Conservation (phyloP, 331 rosid genomes). For the Arachis monticola region DNA sequence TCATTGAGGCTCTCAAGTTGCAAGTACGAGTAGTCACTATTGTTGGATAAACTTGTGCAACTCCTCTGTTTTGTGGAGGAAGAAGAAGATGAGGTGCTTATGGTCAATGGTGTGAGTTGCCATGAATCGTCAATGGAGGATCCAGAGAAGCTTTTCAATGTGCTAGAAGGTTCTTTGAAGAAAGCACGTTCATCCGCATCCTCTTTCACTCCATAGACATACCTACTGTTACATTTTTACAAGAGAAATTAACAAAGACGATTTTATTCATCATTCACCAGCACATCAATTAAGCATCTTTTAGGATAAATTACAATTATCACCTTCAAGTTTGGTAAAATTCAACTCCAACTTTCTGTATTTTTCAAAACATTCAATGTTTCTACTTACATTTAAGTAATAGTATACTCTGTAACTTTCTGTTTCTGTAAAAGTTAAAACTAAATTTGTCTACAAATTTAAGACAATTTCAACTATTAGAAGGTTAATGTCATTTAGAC, state of each 20-base stretch:
- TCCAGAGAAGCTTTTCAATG: conserved; percentile 63
- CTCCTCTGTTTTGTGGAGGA: conserved; percentile 60
- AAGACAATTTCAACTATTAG: too few relatives aligned
- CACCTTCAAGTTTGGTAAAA: background rate
- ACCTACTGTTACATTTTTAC: conserved; percentile 56
- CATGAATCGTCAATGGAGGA: conserved; percentile 79
- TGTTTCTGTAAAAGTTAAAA: too few relatives aligned
- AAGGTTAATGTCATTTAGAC: too few relatives aligned
- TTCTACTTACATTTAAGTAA: too few relatives aligned
- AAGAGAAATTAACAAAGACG: background rate
- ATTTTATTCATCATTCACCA: background rate
- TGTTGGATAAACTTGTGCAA: conserved; percentile 46
- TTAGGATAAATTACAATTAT: background rate
- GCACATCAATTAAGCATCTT: background rate
- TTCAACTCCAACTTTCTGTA: too few relatives aligned
- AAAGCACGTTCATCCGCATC: conserved; percentile 81
- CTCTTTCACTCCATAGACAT: conserved; percentile 67
- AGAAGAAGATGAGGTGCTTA: conserved; percentile 55
- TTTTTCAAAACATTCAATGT: too few relatives aligned
- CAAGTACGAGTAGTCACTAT: conserved; percentile 58
- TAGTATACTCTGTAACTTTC: too few relatives aligned
- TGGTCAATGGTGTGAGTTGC: conserved; percentile 77
- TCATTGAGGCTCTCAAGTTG: conserved; percentile 64
- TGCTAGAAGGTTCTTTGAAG: conserved; percentile 71
- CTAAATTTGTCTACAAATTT: too few relatives aligned